Percentiles rank a stretch among this genome's conserved stretches.
Conservation (phyloP, 1,139 yeast species). For the Meyerozyma athensensis region DNA sequence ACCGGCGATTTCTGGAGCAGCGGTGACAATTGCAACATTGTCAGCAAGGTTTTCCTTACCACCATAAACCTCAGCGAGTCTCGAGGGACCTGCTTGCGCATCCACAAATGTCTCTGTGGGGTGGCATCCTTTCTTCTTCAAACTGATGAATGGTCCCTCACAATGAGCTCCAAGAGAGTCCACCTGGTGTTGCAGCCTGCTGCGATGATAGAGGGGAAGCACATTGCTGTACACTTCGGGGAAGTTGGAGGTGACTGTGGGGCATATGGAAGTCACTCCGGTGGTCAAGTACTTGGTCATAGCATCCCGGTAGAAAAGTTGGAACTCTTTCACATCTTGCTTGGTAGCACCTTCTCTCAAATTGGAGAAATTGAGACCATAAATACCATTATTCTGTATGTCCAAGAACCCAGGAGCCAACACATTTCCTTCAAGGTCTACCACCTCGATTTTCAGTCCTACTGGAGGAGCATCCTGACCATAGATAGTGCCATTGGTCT, state of each 20-base stretch:
- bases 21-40: slow-evolving; percentile 51
- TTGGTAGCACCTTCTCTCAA: slow-evolving; percentile 31
- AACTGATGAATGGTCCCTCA: slow-evolving; percentile 60
- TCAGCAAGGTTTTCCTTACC: slow-evolving; percentile 33
- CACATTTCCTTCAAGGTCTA: slow-evolving; percentile 47
- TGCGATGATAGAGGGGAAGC: slow-evolving; percentile 41
- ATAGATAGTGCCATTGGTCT: slow-evolving; percentile 40
- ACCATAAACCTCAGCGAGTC: slow-evolving; percentile 45
- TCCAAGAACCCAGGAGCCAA: slow-evolving; percentile 60
- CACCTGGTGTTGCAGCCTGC: slow-evolving; percentile 32
- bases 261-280: slow-evolving; percentile 59
- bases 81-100: slow-evolving; percentile 35
- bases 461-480: slow-evolving; percentile 17
- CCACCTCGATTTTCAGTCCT: slow-evolving; percentile 16
- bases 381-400: slow-evolving; percentile 59
- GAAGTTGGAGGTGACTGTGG: slow-evolving; percentile 55
- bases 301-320: slow-evolving; percentile 36
- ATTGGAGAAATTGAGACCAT: slow-evolving; percentile 53
- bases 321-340: slow-evolving; percentile 28
- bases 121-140: slow-evolving; percentile 58
- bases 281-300: slow-evolving; percentile 47
- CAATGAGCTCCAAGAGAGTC: slow-evolving; percentile 62
- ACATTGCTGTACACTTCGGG: slow-evolving; percentile 50
- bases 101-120: slow-evolving; percentile 52
- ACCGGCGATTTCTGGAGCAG: slow-evolving; percentile 60